Evolutionary conservation across 352 stramenopile genomes (phyloP).

Genomic region (Halophytophthora batemanensis): DNA sequence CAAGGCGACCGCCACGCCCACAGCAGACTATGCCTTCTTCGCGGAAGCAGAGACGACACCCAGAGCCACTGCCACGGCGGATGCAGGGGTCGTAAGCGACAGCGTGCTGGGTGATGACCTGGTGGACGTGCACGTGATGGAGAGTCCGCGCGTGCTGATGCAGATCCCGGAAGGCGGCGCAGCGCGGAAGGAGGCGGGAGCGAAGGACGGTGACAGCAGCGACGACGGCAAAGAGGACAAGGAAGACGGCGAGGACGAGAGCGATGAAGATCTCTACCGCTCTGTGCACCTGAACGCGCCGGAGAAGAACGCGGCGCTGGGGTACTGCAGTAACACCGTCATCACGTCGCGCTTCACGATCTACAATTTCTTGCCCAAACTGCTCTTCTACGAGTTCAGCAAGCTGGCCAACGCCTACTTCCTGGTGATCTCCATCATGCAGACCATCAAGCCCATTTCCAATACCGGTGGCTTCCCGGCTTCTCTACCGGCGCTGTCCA

Average conservation of each 20-base stretch:
- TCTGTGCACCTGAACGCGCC: constrained; percentile 73
- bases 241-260: constrained; percentile 6
- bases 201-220: background rate
- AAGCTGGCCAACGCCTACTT: constrained; percentile 95
- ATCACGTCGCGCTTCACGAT: constrained; percentile 90
- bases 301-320: constrained; percentile 48
- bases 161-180: constrained; percentile 17
- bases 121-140: constrained; percentile 29
- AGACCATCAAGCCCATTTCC: constrained; percentile 90
- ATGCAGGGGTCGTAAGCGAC: constrained; percentile 12
- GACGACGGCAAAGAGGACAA: background rate
- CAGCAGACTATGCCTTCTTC: constrained; percentile 16
- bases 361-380: constrained; percentile 90
- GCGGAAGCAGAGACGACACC: background rate
- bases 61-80: no score
- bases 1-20: constrained; percentile 4
- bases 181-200: no score
- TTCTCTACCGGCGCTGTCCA: constrained; percentile 87
- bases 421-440: constrained; percentile 90
- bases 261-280: constrained; percentile 50
- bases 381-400: constrained; percentile 89
- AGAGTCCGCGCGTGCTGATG: constrained; percentile 17
- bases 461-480: constrained; percentile 91
- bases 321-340: constrained; percentile 77
- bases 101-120: constrained; percentile 27